Conservation (phyloP, 2,329 filamentous ascomycete species). For the Sporothrix luriei region DNA sequence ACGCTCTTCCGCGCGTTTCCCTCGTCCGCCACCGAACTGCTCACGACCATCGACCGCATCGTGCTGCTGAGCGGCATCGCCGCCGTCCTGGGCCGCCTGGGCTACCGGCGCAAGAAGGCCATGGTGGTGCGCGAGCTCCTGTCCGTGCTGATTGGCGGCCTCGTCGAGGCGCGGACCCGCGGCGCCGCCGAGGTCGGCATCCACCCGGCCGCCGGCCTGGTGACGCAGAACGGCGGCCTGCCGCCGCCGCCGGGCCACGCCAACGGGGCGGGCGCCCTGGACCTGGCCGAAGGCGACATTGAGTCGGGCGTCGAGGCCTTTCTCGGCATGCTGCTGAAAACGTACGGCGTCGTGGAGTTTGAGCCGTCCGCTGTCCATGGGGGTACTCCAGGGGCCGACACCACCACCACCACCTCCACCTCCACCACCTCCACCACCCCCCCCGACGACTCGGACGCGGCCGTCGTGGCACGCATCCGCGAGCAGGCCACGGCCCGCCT, state of each 20-base stretch:
- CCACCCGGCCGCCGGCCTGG: conserved; percentile 85
- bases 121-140: conserved; percentile 87
- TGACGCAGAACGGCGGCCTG: conserved; percentile 59
- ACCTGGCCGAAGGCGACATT: conserved; percentile 65
- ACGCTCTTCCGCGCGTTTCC: conserved; percentile 72
- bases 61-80: conserved; percentile 83
- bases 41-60: conserved; percentile 75
- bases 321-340: conserved; percentile 62
- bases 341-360: conserved; percentile 64
- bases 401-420: too few species aligned
- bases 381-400: conserved; percentile 34
- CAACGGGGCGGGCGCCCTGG: conserved; percentile 58
- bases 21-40: conserved; percentile 62
- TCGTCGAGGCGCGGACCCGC: conserved; percentile 87
- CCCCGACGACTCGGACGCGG: conserved; percentile 55
- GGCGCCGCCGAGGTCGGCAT: conserved; percentile 96
- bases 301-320: conserved; percentile 68
- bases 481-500: conserved; percentile 60
- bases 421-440: too few species aligned
- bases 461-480: conserved; percentile 60
- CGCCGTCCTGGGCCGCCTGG: conserved; percentile 77
- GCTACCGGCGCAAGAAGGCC: conserved; percentile 84
- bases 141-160: conserved; percentile 75
- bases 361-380: conserved; percentile 41
- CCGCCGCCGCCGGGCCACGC: conserved; percentile 45